phyloP scores from a whole-genome alignment of 805 yeast species.

The Sugiyamaella boreocaroliniensis region DNA sequence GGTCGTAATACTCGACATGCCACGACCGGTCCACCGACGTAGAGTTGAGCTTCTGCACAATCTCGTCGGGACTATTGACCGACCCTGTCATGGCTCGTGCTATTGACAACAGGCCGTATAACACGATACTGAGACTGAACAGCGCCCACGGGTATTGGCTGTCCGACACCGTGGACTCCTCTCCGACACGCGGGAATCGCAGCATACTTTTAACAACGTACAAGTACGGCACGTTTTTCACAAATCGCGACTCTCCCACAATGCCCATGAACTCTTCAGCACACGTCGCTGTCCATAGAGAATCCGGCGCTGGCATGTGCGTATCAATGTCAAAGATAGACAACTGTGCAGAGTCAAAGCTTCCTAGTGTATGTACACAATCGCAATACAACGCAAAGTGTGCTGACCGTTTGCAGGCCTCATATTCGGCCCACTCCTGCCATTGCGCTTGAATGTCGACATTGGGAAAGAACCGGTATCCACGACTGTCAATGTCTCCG shows the following conservation, averaged over 20 bases:
- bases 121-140: constrained; percentile 20
- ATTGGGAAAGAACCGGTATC: constrained; percentile 21
- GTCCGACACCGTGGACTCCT: not conserved
- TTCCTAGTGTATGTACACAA: constrained; percentile 17
- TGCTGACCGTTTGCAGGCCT: constrained; percentile 35
- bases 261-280: constrained; percentile 24
- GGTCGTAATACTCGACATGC: constrained; percentile 19
- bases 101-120: constrained; percentile 27
- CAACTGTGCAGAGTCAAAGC: constrained; percentile 12
- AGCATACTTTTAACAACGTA: constrained; percentile 27
- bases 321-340: constrained; percentile 28
- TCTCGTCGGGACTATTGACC: constrained; percentile 6
- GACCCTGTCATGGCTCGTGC: constrained; percentile 18
- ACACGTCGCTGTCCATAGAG: constrained; percentile 25
- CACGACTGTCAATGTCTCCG: constrained; percentile 22
- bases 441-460: constrained; percentile 32
- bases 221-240: constrained; percentile 26
- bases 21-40: constrained; percentile 2
- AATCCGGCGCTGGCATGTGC: constrained; percentile 26
- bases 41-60: not conserved
- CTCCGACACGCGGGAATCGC: constrained; percentile 27
- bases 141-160: constrained; percentile 16
- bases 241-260: constrained; percentile 19
- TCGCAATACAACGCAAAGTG: constrained; percentile 27
- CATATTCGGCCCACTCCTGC: constrained; percentile 43